Base-by-base conservation (phyloP, 2,329 filamentous ascomycete species). In the Sarocladium kiliense region DNA sequence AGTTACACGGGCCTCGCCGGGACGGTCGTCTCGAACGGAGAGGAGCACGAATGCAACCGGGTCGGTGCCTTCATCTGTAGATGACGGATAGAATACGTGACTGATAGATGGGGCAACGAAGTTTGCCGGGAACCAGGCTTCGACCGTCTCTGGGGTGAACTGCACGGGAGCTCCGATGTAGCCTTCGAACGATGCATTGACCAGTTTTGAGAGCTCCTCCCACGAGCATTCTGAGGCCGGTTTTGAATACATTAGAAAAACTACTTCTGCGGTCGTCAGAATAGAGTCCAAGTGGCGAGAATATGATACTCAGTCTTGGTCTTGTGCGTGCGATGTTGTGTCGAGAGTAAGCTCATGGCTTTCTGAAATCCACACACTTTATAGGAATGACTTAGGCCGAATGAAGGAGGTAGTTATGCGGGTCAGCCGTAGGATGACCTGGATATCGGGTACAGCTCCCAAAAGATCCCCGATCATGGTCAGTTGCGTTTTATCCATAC, bases 31-130 rank as follows among this genome's bases (percentile, higher is more conserved):
- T 3, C 60, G 54, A 23, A 54, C 42, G 1, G 62, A 59, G 18
- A 64, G 57, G 30, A 64, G 54, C n/a, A 39, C 57, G 21, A 63
- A 62, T 1, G 56, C 61, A 3, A 63, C 23, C 11, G 59, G 54
- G 30, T 57, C 57, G 3, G 18, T 55, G 44, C 36, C 36, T 44
- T 23, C 50, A 19, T 25, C 49, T 14, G 39, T 3, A 3, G 32
- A 54, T 4, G 54, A 18, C 10, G 39, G 18, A 44, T 39, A 60
- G 26, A 58, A 58, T 2, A 61, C 51, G 25, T 59, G 30, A 54
- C 58, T 59, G 19, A 45, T 59, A 3, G 26, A 11, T 5, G 49
- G 25, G n/a, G 47, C 53, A 41, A 61, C 41, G 54, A 54, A 54
- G 42, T 60, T 56, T 25, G 16, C 34, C 4, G 36, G 19, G 14